These are phyloP conservation scores for Penicillium frequentans DNA, from an alignment of 2,329 filamentous ascomycete species.

Conservation along the genomic window DNA sequence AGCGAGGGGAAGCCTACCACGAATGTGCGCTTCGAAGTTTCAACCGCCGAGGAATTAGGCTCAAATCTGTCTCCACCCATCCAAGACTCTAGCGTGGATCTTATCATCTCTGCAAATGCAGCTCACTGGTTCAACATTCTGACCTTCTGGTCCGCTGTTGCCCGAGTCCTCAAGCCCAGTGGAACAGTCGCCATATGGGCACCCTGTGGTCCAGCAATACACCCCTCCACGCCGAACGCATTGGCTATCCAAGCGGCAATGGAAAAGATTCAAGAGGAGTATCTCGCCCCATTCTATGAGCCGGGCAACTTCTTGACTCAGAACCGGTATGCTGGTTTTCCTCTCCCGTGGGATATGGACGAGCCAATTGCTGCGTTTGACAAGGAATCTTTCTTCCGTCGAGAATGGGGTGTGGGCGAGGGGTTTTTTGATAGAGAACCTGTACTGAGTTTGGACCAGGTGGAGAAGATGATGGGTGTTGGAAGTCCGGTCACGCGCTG, in stretches of 20 bases:
- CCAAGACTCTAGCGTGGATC: constrained; percentile 43
- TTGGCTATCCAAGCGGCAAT: constrained; percentile 44
- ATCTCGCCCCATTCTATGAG: constrained; percentile 40
- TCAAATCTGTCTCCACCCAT: constrained; percentile 28
- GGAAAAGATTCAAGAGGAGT: constrained; percentile 35
- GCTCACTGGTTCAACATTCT: constrained; percentile 62
- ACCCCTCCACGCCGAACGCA: constrained; percentile 39
- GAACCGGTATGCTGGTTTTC: constrained; percentile 43
- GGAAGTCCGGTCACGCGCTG: constrained; percentile 43
- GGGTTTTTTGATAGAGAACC: constrained; percentile 27
- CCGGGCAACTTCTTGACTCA: constrained; percentile 46
- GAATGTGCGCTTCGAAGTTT: constrained; percentile 46
- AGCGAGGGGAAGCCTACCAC: constrained; percentile 31
- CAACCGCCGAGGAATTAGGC: constrained; percentile 48
- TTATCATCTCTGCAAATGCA: constrained; percentile 53
- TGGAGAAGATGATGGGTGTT: constrained; percentile 32
- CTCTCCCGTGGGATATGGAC: constrained; percentile 52
- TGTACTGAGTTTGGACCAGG: constrained; percentile 20
- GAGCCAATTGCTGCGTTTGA: constrained; percentile 41
- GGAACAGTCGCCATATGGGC: constrained; percentile 58
- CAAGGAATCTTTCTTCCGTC: constrained; percentile 38
- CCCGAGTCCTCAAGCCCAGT: constrained; percentile 49
- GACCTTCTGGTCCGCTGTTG: constrained; percentile 51
- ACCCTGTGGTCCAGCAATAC: constrained; percentile 26
- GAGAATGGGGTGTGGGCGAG: constrained; percentile 41